A percentile compares a stretch with the other conserved stretches of the same genome.
phyloP scores from a whole-genome alignment of 164 flowering plant species.

The Houttuynia cordata region DNA sequence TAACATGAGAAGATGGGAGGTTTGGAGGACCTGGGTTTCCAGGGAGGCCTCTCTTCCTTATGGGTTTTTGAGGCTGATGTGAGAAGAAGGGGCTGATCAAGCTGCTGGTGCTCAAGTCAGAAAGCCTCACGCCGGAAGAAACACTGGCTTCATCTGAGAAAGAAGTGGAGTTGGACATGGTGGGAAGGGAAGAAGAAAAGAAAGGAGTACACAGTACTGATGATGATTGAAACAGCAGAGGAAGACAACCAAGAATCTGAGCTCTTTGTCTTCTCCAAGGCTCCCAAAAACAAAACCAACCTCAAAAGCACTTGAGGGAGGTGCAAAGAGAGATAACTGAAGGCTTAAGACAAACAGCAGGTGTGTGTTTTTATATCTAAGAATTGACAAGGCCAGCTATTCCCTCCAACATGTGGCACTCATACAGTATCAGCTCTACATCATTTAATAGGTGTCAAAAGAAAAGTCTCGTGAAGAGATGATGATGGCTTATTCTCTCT shows the following conservation, averaged over 20 bases:
- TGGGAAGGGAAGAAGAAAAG: constrained; percentile 22
- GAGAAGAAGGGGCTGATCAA: constrained; percentile 20
- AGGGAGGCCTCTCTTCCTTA: constrained; percentile 76
- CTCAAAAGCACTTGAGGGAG: constrained; percentile 3
- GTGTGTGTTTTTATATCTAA: neutral
- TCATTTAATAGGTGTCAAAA: constrained; percentile 21
- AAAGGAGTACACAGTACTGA: constrained; percentile 18
- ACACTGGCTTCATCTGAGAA: constrained; percentile 59
- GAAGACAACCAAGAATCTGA: constrained; percentile 7
- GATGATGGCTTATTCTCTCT: constrained; percentile 18
- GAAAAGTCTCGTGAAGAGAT: constrained; percentile 42
- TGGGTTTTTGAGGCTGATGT: constrained; percentile 29
- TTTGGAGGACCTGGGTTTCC: constrained; percentile 67
- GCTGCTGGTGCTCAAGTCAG: constrained; percentile 32
- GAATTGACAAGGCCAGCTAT: constrained; percentile 3
- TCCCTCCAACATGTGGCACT: constrained; percentile 12
- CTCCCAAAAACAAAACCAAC: constrained; percentile 7
- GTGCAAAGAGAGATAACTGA: neutral
- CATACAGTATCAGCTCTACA: constrained; percentile 26
- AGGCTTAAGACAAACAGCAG: neutral
- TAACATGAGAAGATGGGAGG: no score
- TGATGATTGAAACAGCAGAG: constrained; percentile 8
- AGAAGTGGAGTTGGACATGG: constrained; percentile 62
- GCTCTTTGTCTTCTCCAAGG: constrained; percentile 2
- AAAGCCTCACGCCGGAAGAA: constrained; percentile 38